Percentiles rank a stretch among this genome's conserved stretches.
Evolutionary conservation across 2,329 filamentous ascomycete species (phyloP).

Genomic region (Colletotrichum gigasporum): DNA sequence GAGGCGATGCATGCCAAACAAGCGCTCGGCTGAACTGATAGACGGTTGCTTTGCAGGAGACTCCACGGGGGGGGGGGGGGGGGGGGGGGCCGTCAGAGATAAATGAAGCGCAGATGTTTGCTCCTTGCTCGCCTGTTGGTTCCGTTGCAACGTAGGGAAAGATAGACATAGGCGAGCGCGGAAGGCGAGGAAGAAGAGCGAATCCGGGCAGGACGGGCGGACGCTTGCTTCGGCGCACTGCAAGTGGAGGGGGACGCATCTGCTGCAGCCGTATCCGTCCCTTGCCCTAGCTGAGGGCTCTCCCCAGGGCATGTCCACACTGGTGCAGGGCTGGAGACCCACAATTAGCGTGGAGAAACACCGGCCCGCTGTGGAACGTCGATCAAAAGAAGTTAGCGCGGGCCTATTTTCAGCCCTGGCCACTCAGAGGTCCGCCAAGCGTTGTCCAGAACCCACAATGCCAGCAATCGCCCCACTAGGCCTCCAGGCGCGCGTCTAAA

Average conservation of each 20-base stretch:
- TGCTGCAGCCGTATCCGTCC: no score
- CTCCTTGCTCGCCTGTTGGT: neutral
- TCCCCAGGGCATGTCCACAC: no score
- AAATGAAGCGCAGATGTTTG: neutral
- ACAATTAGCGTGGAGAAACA: slow-evolving; percentile 6
- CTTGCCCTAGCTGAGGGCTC: no score
- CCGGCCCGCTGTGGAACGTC: slow-evolving; percentile 22
- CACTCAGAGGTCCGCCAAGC: slow-evolving; percentile 5
- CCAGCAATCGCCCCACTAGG: neutral
- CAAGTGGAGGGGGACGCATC: no score
- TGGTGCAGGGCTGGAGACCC: no score
- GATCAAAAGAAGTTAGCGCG: slow-evolving; percentile 2
- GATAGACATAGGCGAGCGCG: no score
- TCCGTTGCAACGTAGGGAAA: no score
- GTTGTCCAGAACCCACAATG: neutral
- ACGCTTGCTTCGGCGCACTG: no score
- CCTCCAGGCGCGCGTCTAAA: slow-evolving; percentile 33
- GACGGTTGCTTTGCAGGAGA: neutral
- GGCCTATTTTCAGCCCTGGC: slow-evolving; percentile 26
- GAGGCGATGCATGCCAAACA: no score
- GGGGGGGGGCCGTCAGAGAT: neutral
- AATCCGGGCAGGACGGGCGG: no score
- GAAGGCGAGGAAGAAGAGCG: no score
- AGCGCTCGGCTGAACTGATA: neutral
- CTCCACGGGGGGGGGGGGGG: no score